Percentiles rank a stretch among this genome's conserved stretches.
Conservation (phyloP, 345 rosid genomes). For the Eucalyptus guilfoylei region DNA sequence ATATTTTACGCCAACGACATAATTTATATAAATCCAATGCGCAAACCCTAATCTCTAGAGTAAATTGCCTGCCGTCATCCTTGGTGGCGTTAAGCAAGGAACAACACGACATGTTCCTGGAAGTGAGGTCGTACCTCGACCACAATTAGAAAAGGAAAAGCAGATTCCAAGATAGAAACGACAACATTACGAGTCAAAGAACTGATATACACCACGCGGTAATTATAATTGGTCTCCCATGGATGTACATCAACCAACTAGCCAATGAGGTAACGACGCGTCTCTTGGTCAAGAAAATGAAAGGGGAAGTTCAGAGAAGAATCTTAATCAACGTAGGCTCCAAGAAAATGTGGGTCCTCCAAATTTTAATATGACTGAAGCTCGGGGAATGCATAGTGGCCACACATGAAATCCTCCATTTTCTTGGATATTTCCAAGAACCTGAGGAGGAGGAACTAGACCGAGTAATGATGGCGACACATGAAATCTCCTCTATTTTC, state of each 20-base stretch:
- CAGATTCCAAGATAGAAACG: not conserved
- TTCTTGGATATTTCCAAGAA: not conserved
- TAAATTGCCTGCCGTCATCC: not conserved
- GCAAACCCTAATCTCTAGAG: not conserved
- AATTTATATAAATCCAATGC: not conserved
- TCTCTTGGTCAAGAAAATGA: not conserved
- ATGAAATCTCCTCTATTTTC: not conserved
- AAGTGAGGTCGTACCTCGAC: not conserved
- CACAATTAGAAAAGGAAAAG: not conserved
- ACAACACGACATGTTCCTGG: not conserved
- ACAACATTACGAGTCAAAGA: not conserved
- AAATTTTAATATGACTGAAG: not conserved
- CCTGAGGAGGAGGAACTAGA: not conserved
- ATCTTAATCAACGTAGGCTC: not conserved
- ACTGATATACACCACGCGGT: not conserved
- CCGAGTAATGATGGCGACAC: not conserved
- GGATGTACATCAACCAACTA: not conserved
- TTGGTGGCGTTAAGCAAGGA: not conserved
- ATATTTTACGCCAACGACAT: not conserved
- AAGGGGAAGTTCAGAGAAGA: not conserved
- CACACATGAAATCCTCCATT: not conserved
- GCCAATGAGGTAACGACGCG: not conserved
- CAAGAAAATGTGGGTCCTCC: not conserved
- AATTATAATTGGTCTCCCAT: not conserved
- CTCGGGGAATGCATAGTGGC: not conserved